Conservation (phyloP, 2,329 filamentous ascomycete species). For the Colletotrichum gloeosporioides region DNA sequence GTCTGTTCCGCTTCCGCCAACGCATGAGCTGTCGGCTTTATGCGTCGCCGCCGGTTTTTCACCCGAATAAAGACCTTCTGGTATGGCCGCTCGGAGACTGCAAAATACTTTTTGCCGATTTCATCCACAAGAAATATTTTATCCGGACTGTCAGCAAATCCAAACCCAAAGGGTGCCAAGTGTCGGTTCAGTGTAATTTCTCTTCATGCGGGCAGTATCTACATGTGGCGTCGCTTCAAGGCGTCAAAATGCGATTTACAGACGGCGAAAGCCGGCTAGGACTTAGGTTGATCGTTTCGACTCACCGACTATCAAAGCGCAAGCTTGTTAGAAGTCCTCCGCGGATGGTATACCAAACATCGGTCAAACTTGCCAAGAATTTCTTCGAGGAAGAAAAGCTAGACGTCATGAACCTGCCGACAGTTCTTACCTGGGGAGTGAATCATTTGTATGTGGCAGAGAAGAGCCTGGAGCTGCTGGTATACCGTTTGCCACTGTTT, state of each 20-base stretch:
- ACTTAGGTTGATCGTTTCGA: background rate
- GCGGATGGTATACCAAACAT: background rate
- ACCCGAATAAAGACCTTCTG: no score
- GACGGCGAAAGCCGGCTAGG: background rate
- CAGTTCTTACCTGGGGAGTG: background rate
- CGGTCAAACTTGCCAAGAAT: background rate
- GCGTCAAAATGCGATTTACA: background rate
- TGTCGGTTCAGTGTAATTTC: no score
- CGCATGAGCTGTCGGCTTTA: no score
- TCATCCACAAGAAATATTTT: no score
- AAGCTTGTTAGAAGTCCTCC: background rate
- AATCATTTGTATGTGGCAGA: background rate
- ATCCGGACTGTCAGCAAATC: no score
- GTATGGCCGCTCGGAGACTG: no score
- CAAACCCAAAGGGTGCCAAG: no score
- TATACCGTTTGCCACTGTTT: background rate
- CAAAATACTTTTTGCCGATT: no score
- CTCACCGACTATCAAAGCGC: background rate
- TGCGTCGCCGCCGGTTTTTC: no score
- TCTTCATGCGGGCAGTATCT: no score
- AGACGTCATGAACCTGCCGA: background rate
- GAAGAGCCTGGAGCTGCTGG: background rate
- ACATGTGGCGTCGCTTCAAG: no score
- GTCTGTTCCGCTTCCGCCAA: no score
- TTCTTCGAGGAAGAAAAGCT: background rate